Evolutionary conservation across 352 stramenopile genomes (phyloP).

Genomic region (Hyaloperonospora brassicae): DNA sequence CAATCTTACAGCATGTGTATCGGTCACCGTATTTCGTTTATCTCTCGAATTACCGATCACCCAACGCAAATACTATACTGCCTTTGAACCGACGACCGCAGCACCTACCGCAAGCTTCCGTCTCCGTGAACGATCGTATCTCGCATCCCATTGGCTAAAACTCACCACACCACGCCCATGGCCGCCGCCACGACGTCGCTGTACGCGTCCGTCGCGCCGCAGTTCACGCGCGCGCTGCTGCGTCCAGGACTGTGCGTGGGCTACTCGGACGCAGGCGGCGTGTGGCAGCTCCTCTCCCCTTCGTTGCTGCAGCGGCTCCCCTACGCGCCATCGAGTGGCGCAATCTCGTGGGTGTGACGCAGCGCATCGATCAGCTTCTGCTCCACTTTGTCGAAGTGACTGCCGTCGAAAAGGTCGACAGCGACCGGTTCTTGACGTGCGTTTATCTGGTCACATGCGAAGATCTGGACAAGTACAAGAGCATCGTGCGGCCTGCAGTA

Average conservation of each 20-base stretch:
- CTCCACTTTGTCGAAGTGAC: conserved; percentile 41
- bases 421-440: conserved; percentile 40
- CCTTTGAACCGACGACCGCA: too few species aligned
- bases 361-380: conserved; percentile 54
- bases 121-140: too few species aligned
- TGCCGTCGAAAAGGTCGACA: conserved; percentile 9
- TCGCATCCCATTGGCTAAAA: too few species aligned
- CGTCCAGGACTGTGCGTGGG: conserved; percentile 61
- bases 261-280: conserved; percentile 60
- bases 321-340: conserved; percentile 74
- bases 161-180: too few species aligned
- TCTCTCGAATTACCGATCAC: too few species aligned
- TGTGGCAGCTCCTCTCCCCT: conserved; percentile 74
- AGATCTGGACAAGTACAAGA: conserved; percentile 67
- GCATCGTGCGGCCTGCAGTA: conserved; percentile 38
- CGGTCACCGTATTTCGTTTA: too few species aligned
- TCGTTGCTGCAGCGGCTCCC: conserved; percentile 53
- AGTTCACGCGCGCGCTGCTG: conserved; percentile 62
- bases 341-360: conserved; percentile 69
- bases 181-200: conserved; percentile 41
- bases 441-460: conserved; percentile 83
- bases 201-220: conserved; percentile 57
- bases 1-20: too few species aligned
- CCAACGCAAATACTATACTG: too few species aligned
- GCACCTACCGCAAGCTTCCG: too few species aligned